A percentile compares a stretch with the other conserved stretches of the same genome.
Evolutionary conservation across 345 rosid genomes (phyloP).

Genomic region (Brassica nigra): DNA sequence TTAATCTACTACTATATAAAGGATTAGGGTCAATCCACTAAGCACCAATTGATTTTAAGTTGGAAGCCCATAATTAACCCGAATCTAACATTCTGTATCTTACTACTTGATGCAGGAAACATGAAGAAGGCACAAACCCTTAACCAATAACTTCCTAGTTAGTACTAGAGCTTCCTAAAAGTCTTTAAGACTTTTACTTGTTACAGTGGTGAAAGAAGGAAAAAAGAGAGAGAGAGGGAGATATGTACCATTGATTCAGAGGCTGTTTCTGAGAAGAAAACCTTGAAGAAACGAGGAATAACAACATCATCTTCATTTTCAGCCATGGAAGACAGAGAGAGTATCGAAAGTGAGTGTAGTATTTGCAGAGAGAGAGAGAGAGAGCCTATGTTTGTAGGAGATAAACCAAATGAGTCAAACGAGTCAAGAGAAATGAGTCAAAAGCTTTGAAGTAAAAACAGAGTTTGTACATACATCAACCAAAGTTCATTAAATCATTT

Average conservation of each 20-base stretch:
- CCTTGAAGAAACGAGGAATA: slow-evolving; percentile 36
- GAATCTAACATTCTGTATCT: too few relatives aligned
- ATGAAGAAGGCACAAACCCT: not conserved
- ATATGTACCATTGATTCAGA: slow-evolving; percentile 19
- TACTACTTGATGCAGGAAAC: not conserved
- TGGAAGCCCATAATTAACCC: too few relatives aligned
- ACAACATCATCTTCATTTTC: not conserved
- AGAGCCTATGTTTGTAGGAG: not conserved
- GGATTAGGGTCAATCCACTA: too few relatives aligned
- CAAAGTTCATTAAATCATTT: not conserved
- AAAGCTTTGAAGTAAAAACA: not conserved
- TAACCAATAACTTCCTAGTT: not conserved
- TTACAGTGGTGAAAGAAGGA: not conserved
- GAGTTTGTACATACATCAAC: not conserved
- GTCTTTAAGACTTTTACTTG: not conserved
- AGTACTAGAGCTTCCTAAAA: slow-evolving; percentile 3
- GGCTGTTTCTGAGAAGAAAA: slow-evolving; percentile 23
- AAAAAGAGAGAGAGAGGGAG: not conserved
- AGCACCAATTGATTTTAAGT: too few relatives aligned
- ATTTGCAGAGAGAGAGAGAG: not conserved
- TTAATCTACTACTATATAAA: too few relatives aligned
- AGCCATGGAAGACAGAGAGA: slow-evolving; percentile 13
- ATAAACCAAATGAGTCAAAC: slow-evolving; percentile 2
- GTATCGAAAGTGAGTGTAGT: not conserved
- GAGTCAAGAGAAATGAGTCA: slow-evolving; percentile 9